Conservation (phyloP, 2,329 filamentous ascomycete genomes). For the Cercospora brassicicola region DNA sequence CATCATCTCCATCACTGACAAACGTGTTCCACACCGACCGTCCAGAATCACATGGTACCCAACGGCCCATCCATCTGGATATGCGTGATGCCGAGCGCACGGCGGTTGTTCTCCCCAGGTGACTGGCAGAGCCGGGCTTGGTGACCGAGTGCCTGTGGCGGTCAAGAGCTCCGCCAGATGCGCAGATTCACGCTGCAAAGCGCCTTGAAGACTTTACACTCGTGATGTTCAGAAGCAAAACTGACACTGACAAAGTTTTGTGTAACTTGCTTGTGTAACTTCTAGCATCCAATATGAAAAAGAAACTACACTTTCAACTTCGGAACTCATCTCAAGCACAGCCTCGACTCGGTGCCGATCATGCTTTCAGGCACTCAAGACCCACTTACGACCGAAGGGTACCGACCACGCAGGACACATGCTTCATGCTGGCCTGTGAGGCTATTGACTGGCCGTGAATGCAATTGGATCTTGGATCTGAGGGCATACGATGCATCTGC, state of each 20-base stretch:
- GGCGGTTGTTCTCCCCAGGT: neutral
- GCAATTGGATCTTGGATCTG: neutral
- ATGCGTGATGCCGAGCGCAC: neutral
- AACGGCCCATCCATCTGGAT: neutral
- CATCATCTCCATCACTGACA: neutral
- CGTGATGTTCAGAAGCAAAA: neutral
- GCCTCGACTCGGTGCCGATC: neutral
- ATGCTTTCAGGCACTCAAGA: neutral
- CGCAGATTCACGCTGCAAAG: neutral
- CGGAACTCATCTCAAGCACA: neutral
- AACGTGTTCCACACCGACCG: neutral
- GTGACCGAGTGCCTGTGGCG: neutral
- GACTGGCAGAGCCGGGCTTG: neutral
- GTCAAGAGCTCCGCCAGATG: neutral
- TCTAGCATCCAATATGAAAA: neutral
- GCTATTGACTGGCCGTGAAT: neutral
- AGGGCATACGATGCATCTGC: neutral
- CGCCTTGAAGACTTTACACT: neutral
- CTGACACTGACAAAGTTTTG: neutral
- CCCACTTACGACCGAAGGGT: neutral
- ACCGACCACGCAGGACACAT: neutral
- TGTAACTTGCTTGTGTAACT: neutral
- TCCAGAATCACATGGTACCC: neutral
- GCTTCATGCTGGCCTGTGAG: neutral
- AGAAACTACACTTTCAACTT: neutral